phyloP scores from a whole-genome alignment of 805 yeast species.

The Metschnikowia drakensbergensis region DNA sequence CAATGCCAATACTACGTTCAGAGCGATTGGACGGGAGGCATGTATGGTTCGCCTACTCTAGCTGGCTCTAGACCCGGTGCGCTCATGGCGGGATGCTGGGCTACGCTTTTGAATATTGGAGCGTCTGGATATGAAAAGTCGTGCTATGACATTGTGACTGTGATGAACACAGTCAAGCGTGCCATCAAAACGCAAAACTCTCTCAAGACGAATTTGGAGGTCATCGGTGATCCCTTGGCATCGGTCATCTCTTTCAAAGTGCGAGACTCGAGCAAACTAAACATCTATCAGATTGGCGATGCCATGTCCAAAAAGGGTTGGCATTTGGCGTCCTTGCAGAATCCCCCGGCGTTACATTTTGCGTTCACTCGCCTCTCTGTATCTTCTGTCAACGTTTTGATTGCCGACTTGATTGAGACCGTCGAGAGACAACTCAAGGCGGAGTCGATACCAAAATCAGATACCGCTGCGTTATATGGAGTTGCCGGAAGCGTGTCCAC shows the following conservation, averaged over 20 bases:
- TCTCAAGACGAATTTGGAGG: conserved; percentile 48
- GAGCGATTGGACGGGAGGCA: conserved; percentile 89
- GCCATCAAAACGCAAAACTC: conserved; percentile 44
- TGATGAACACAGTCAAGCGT: conserved; percentile 55
- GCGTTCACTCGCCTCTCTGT: conserved; percentile 78
- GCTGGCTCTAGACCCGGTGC: conserved; percentile 99
- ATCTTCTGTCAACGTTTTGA: conserved; percentile 56
- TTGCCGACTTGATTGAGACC: conserved; percentile 45
- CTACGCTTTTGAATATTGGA: conserved; percentile 80
- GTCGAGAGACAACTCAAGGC: conserved; percentile 37
- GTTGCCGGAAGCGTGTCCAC: conserved; percentile 91
- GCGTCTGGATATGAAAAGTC: conserved; percentile 72
- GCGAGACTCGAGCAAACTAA: conserved; percentile 31
- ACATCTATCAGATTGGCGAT: conserved; percentile 80
- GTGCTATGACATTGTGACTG: conserved; percentile 61
- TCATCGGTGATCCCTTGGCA: conserved; percentile 81
- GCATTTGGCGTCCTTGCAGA: conserved; percentile 85
- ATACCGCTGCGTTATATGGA: conserved; percentile 89
- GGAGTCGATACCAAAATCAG: conserved; percentile 35
- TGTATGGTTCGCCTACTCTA: conserved; percentile 93
- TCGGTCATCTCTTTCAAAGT: conserved; percentile 82
- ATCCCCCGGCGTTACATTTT: conserved; percentile 87
- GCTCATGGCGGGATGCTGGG: conserved; percentile 97
- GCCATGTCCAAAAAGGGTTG: conserved; percentile 64
- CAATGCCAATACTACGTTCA: conserved; percentile 79